Evolutionary conservation across 1,284 basidiomycete species (phyloP).

Genomic region (Trichosporon ovoides): DNA sequence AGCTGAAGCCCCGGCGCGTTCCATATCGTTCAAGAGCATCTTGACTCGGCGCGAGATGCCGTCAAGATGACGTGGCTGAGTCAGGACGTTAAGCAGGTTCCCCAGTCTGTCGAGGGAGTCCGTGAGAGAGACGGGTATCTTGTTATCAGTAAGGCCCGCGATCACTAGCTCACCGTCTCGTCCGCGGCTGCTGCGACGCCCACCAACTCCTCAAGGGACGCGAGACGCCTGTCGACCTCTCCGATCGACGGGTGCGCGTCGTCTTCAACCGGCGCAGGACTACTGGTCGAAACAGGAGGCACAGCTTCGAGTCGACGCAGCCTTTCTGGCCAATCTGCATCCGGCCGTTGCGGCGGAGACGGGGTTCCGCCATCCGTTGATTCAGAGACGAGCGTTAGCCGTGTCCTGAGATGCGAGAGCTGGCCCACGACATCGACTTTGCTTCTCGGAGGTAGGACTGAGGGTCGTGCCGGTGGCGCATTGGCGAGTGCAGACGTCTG

Average conservation of each 20-base stretch:
- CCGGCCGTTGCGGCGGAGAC: background rate
- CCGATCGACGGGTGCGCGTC: background rate
- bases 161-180: background rate
- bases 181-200: constrained; percentile 49
- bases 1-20: constrained; percentile 63
- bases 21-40: constrained; percentile 84
- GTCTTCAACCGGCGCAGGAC: background rate
- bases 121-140: constrained; percentile 45
- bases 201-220: constrained; percentile 69
- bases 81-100: constrained; percentile 69
- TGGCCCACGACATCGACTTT: constrained; percentile 36
- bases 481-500: background rate
- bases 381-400: background rate
- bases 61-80: constrained; percentile 93
- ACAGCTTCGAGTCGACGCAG: background rate
- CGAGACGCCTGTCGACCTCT: constrained; percentile 61
- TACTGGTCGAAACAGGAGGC: background rate
- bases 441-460: constrained; percentile 24
- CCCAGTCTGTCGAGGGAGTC: constrained; percentile 75
- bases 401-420: constrained; percentile 22
- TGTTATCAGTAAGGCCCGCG: constrained; percentile 8
- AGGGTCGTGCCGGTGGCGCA: constrained; percentile 12
- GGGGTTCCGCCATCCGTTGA: background rate
- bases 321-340: background rate
- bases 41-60: constrained; percentile 93